Evolutionary conservation across 2,329 filamentous ascomycete species (phyloP).

Genomic region (Metarhizium guizhouense): DNA sequence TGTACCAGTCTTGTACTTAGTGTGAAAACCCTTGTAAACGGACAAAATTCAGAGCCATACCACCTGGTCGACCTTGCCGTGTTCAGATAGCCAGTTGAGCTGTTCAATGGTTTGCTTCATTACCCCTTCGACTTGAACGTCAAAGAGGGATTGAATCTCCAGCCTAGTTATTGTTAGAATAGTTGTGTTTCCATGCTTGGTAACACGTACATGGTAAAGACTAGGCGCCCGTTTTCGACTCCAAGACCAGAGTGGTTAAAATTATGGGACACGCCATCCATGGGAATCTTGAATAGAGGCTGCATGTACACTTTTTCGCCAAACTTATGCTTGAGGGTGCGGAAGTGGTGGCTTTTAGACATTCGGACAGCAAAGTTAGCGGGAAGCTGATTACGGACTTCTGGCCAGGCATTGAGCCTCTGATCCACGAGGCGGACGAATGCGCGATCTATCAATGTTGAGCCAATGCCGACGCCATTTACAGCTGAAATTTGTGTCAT

Average conservation of each 20-base stretch:
- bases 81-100: conserved; percentile 27
- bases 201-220: conserved; percentile 27
- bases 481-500: conserved; percentile 28
- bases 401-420: conserved; percentile 26
- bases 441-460: conserved; percentile 34
- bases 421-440: conserved; percentile 30
- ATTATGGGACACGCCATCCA: conserved; percentile 33
- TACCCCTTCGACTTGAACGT: conserved; percentile 30
- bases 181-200: no score
- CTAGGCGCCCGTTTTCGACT: conserved; percentile 31
- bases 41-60: conserved; percentile 14
- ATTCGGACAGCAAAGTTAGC: conserved; percentile 26
- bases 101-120: conserved; percentile 29
- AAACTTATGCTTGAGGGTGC: conserved; percentile 31
- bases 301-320: conserved; percentile 34
- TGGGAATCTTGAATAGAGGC: conserved; percentile 28
- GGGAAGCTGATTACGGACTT: conserved; percentile 25
- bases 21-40: background rate
- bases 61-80: conserved; percentile 22
- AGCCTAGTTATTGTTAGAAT: conserved; percentile 16
- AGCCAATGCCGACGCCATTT: conserved; percentile 35
- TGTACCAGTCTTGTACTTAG: no score
- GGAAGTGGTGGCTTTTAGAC: conserved; percentile 28
- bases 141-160: conserved; percentile 35
- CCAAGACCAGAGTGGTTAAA: conserved; percentile 27